Evolutionary conservation across 164 flowering plant genomes (phyloP).

Genomic region (Liquidambar formosana): DNA sequence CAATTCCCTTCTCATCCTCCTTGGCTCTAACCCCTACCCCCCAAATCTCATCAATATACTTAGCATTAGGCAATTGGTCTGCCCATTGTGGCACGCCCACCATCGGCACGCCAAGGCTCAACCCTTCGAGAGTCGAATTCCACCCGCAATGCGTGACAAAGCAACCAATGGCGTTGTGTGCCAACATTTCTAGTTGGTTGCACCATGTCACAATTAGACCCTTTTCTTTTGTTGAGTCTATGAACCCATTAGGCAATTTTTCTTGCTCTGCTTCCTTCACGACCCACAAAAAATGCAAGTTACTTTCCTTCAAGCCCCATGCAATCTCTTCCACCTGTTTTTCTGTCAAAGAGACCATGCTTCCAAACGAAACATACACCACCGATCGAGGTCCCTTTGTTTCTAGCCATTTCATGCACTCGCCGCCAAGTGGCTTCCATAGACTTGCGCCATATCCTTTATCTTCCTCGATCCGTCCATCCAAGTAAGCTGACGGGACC

Average conservation of each 20-base stretch:
- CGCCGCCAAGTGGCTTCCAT: constrained; percentile 40
- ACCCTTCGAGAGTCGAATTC: constrained; percentile 50
- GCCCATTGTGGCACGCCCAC: constrained; percentile 52
- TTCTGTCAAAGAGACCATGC: constrained; percentile 37
- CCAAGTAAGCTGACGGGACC: constrained; percentile 55
- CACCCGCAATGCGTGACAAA: constrained; percentile 55
- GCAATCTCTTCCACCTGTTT: constrained; percentile 41
- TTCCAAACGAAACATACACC: constrained; percentile 47
- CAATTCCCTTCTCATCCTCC: constrained; percentile 40
- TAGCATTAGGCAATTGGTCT: constrained; percentile 46
- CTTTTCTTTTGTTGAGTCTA: constrained; percentile 13
- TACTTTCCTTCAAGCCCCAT: constrained; percentile 23
- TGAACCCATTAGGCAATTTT: constrained; percentile 32
- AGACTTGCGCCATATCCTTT: constrained; percentile 45
- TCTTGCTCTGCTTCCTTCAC: constrained; percentile 26
- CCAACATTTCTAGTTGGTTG: constrained; percentile 38
- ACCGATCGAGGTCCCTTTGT: constrained; percentile 37
- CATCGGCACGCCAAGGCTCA: constrained; percentile 54
- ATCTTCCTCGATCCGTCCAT: constrained; percentile 41
- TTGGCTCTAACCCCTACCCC: constrained; percentile 40
- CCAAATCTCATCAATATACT: constrained; percentile 46
- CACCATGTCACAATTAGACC: constrained; percentile 46
- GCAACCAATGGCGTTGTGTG: constrained; percentile 39
- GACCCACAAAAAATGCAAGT: constrained; percentile 41
- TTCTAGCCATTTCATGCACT: constrained; percentile 39